Base-by-base conservation (phyloP, 2,329 filamentous ascomycete species). In the Triangularia setosa region DNA sequence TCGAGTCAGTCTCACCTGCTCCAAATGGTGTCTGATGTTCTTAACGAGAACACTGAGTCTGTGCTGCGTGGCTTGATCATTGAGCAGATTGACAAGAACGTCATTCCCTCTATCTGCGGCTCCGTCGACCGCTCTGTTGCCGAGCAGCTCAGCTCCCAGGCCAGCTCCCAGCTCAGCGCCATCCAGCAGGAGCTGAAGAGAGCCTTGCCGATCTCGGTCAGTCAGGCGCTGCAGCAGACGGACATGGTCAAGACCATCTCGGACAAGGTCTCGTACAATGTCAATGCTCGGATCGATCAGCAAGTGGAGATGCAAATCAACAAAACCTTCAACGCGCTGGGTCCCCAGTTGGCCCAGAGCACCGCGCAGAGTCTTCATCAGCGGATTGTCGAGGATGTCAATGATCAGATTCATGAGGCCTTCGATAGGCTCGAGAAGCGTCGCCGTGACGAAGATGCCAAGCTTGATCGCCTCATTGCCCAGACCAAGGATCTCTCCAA, bases 11-110 rank as follows among this genome's bases (percentile, higher is more conserved):
- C 83, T 48, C 78, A 80, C 54, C 76, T 87, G 18, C 78, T 87
- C 52, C 81, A 85, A 66, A 80, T 84, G 74, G 84, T 87, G 40
- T 86, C 84, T 4, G 79, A 84, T 33, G 84, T 87, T 33, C 79
- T 90, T 57, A 87, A 85, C 68, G 81, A 84, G 65, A 88, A 87
- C 72, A 87, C 85, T 21, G 83, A 88, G 75, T 88, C 90, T 71
- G 91, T 91, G 23, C 83, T 97, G 40, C 83, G 87, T 66, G 88
- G 87, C 66, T 91, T 96, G 69, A 88, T 97, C 59, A 85, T 87
- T 56, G 84, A 87, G 57, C 90, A 90, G 75, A 91, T 97, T 69
- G 85, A 91, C 66, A 83, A 87, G 62, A 83, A 87, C 14, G 86
- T 97, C 54, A 81, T 97, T 60, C 94, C 95, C 11, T 82, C 88